A percentile compares a stretch with the other conserved stretches of the same genome.
Conservation (phyloP, 495 filamentous ascomycete genomes). For the Aspergillus egyptiacus region DNA sequence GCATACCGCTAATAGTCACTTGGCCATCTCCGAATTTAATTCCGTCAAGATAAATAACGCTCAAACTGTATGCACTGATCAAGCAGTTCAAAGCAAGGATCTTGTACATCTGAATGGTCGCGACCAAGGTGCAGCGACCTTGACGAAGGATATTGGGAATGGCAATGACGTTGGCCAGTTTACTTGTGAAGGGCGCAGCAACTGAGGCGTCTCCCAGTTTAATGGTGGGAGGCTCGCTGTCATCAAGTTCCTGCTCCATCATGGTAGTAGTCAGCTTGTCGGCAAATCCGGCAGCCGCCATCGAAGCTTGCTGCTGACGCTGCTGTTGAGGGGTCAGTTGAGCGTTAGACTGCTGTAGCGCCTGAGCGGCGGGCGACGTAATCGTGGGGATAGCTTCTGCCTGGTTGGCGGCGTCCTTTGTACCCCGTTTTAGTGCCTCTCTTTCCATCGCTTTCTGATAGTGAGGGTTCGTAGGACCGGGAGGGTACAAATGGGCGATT, state of each 20-base stretch:
- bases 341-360: constrained; percentile 53
- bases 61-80: constrained; percentile 96
- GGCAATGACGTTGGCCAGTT: constrained; percentile 92
- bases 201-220: constrained; percentile 98
- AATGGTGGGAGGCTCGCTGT: constrained; percentile 87
- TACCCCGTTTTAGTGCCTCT: constrained; percentile 69
- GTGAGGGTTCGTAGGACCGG: constrained; percentile 87
- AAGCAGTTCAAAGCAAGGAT: constrained; percentile 97
- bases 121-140: constrained; percentile 92
- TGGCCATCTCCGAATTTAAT: constrained; percentile 99
- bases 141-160: constrained; percentile 98
- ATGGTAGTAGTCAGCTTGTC: constrained; percentile 82
- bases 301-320: constrained; percentile 56
- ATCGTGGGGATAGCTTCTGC: constrained; percentile 60
- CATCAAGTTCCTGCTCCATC: constrained; percentile 86
- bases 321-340: constrained; percentile 50
- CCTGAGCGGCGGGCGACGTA: constrained; percentile 65
- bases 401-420: constrained; percentile 33
- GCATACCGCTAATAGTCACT: constrained; percentile 97
- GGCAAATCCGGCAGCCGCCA: constrained; percentile 69
- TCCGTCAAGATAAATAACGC: constrained; percentile 92
- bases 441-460: constrained; percentile 87
- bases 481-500: constrained; percentile 93
- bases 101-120: constrained; percentile 99
- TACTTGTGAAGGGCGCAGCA: constrained; percentile 95